phyloP scores from a whole-genome alignment of 768 basidiomycete species.

The Boletellus sp. region DNA sequence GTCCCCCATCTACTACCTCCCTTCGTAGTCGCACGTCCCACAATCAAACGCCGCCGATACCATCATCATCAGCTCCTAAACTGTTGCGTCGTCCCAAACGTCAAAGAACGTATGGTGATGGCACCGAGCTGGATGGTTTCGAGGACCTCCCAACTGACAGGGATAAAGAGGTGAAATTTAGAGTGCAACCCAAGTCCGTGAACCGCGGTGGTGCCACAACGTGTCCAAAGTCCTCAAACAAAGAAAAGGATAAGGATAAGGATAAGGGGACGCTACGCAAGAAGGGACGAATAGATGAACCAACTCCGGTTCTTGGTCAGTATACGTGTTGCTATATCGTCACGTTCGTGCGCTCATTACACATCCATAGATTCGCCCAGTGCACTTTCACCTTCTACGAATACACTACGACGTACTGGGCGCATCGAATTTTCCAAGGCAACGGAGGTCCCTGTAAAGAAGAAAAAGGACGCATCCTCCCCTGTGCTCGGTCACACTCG shows the following conservation, averaged over 20 bases:
- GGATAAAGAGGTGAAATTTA: conserved; percentile 73
- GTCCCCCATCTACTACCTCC: conserved; percentile 57
- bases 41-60: conserved; percentile 30
- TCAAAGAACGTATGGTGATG: conserved; percentile 73
- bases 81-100: conserved; percentile 76
- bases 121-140: conserved; percentile 83
- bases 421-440: conserved; percentile 52
- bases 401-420: conserved; percentile 54
- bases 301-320: conserved; percentile 39
- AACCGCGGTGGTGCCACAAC: conserved; percentile 52
- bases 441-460: conserved; percentile 43
- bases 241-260: conserved; percentile 34
- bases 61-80: conserved; percentile 53
- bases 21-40: conserved; percentile 34
- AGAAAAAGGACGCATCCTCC: conserved; percentile 51
- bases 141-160: conserved; percentile 87
- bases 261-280: conserved; percentile 58
- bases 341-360: background rate
- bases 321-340: conserved; percentile 8
- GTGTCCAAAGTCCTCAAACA: conserved; percentile 39
- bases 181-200: conserved; percentile 69
- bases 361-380: conserved; percentile 17
- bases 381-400: conserved; percentile 43
- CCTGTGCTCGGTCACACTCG: conserved; percentile 44
- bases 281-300: conserved; percentile 49